These are phyloP conservation scores for Sclerotinia borealis DNA, from an alignment of 2,329 filamentous ascomycete species.

Conservation along the genomic window DNA sequence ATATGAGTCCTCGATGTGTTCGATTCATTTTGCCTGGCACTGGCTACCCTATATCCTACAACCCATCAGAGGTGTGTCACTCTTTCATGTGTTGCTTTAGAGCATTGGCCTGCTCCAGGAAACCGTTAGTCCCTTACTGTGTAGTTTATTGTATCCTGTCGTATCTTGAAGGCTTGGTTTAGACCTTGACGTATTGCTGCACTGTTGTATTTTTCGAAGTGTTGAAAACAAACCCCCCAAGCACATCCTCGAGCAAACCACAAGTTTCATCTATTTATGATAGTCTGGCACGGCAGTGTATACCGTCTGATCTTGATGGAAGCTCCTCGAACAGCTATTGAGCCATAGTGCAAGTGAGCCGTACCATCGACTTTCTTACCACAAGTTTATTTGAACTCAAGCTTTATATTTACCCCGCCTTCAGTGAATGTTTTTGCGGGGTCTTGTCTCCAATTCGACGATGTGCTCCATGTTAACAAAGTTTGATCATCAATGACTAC, in stretches of 20 bases:
- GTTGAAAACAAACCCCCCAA: background rate
- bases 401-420: background rate
- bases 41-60: background rate
- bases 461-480: background rate
- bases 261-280: too few relatives aligned
- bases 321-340: background rate
- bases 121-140: background rate
- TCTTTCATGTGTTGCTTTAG: background rate
- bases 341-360: background rate
- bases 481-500: background rate
- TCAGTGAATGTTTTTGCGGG: background rate
- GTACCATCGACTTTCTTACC: background rate
- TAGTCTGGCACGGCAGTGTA: background rate
- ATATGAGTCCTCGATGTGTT: background rate
- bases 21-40: background rate
- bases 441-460: background rate
- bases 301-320: background rate
- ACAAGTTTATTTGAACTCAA: background rate
- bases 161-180: background rate
- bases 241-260: background rate
- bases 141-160: background rate
- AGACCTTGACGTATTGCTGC: background rate
- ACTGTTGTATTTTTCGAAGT: background rate
- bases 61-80: background rate
- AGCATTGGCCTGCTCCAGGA: background rate